Base-by-base conservation (phyloP, 1,284 basidiomycete genomes). In the Boletellus sp. region DNA sequence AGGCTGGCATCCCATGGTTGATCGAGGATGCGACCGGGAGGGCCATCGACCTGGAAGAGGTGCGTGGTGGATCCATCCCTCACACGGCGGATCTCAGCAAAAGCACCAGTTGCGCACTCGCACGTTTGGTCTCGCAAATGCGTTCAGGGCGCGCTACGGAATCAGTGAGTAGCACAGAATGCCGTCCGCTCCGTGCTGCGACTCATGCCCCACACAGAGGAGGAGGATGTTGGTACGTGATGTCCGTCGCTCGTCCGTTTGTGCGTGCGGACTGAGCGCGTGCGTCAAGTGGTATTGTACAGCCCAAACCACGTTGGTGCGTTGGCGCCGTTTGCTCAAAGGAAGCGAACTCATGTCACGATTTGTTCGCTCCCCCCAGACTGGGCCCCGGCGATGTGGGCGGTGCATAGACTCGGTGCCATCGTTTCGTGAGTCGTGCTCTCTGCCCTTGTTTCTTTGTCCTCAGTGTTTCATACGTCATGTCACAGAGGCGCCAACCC, bases 371-470 rank as follows among this genome's bases (percentile, higher is more conserved):
- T 18, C 3, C n/a, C 8, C 47, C 10, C 30, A 87, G 89, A 92
- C 62, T 91, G 89, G 59, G 80, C 83, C 0, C 71, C 82, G 1
- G 78, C 76, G 0, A 74, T 88, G 5, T 91, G 88, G 88, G 87
- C 85, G 4, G 65, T 75, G 3, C 86, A 89, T 58, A 73, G 82
- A 39, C 70, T 91, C 3, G 89, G 89, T 24, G 89, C 72, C 4
- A 76, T 86, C 41, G 74, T 85, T 59, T 83, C 83, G 73, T 82
- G 63, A 54, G 81, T 52, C n/a, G 24, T 5, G 21, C 42, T 49
- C 15, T 15, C 18, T 5, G 5, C n/a, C 16, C 35, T 36, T 18
- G 35, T 36, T 18, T 36, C 16, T 2, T 18, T 10, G n/a, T 32
- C 26, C 24, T 7, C 26, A 15, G 6, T 12, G 21, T n/a, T 46